A percentile compares a stretch with the other conserved stretches of the same genome.
Evolutionary conservation across 1,284 basidiomycete genomes (phyloP).

Genomic region (Austroboletus novae-zelandiae): DNA sequence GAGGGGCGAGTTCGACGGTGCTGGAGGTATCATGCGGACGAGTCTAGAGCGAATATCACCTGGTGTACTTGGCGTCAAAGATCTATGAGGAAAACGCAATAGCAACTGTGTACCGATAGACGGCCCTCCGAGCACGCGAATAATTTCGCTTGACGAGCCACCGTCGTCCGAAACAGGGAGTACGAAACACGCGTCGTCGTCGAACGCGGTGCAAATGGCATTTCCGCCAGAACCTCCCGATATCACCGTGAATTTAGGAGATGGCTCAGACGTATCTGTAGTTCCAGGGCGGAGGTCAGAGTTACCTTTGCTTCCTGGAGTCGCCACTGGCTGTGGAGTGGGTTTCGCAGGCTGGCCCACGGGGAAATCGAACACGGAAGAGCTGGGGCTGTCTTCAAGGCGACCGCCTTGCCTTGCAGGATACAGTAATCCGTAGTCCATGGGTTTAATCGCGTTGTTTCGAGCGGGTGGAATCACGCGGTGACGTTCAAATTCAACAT

Average conservation of each 20-base stretch:
- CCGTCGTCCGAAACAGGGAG: constrained; percentile 87
- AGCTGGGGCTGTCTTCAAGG: constrained; percentile 53
- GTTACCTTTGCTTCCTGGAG: constrained; percentile 6
- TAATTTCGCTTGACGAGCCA: constrained; percentile 82
- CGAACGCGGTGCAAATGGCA: constrained; percentile 72
- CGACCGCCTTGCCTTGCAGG: constrained; percentile 6
- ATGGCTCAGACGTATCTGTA: constrained; percentile 6
- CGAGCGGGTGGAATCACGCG: neutral
- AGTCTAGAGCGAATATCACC: constrained; percentile 83
- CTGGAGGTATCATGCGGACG: constrained; percentile 73
- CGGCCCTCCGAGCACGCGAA: constrained; percentile 78
- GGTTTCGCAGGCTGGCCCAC: constrained; percentile 35
- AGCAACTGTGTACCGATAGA: constrained; percentile 58
- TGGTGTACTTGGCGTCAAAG: constrained; percentile 28
- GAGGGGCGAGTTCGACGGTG: constrained; percentile 55
- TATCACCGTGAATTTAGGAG: constrained; percentile 58
- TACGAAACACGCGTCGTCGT: constrained; percentile 62
- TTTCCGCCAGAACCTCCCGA: constrained; percentile 86
- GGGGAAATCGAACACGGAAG: constrained; percentile 71
- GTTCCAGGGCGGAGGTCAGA: constrained; percentile 5
- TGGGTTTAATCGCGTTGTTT: constrained; percentile 1
- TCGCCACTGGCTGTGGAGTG: constrained; percentile 18
- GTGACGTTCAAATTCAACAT: neutral
- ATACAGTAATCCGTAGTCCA: constrained; percentile 19
- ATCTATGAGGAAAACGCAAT: neutral